These are phyloP conservation scores for Malus orientalis DNA, from an alignment of 306 rosid species.

Conservation along the genomic window DNA sequence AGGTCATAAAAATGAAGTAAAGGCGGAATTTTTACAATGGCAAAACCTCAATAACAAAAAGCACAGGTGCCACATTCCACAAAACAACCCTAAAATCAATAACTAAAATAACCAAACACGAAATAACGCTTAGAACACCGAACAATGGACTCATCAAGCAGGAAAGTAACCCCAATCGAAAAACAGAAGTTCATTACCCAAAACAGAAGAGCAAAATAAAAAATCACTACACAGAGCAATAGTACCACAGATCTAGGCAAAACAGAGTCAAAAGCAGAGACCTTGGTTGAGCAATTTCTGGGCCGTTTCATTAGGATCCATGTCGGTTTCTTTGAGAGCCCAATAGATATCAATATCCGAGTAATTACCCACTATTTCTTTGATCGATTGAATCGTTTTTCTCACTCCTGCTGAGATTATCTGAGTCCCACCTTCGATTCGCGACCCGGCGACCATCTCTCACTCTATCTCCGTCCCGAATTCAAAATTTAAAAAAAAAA, in stretches of 20 bases:
- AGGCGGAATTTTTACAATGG: neutral
- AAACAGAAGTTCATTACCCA: conserved; percentile 5
- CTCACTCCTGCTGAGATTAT: conserved; percentile 53
- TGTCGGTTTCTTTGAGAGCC: conserved; percentile 71
- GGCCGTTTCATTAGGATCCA: conserved; percentile 99
- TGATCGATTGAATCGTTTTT: conserved; percentile 81
- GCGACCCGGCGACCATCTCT: conserved; percentile 60
- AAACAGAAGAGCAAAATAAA: neutral
- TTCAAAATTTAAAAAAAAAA: neutral
- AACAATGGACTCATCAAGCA: neutral
- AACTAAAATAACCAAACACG: neutral
- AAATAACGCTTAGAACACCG: neutral
- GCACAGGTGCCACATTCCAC: neutral
- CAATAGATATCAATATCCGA: conserved; percentile 87
- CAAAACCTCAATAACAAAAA: neutral
- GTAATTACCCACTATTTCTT: conserved; percentile 77
- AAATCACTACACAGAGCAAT: neutral
- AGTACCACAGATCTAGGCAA: neutral
- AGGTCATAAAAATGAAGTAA: neutral
- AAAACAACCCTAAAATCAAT: neutral
- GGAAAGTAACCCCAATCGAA: neutral
- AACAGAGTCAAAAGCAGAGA: conserved; percentile 5
- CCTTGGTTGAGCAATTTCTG: conserved; percentile 97
- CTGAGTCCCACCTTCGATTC: conserved; percentile 67
- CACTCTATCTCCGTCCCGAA: conserved; percentile 2